Evolutionary conservation across 2,329 filamentous ascomycete genomes (phyloP), one percentile per base, ranked within the genome.

Genomic region (Beauveria varroae): DNA sequence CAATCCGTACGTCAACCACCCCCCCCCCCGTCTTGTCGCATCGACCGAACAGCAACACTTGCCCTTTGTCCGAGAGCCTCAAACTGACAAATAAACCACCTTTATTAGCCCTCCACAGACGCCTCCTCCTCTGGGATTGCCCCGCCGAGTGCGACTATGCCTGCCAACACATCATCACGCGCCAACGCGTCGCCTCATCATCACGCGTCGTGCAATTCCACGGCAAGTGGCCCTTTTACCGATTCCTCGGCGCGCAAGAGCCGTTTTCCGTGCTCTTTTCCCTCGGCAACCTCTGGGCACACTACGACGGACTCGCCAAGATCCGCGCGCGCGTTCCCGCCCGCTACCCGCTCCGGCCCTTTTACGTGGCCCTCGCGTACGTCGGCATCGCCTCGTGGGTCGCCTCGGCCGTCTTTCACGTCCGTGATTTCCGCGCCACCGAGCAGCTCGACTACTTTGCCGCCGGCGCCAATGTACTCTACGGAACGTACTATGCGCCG

Each of bases 381-480:
- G 83, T 95, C 68, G 91, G 93, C 56, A 82, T 95, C 68, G 84
- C 84, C 8, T 89, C 89, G 68, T 99, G 95, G 95, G 78, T 86
- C 46, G 93, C 91, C 74, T 95, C 90, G 76, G 88, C 93, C 79
- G 76, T 97, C 62, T 99, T 99, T 75, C 95, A 99, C 74, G 92
- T 89, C 0, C 81, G 95, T 57, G 95, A 99, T 75, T 96, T 95
- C 71, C 74, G 76, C 18, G 65, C 88, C 49, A 99, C 95, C 20
- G 95, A 99, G 80, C 91, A 96, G 76, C 77, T 97, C 76, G 95
- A 99, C 75, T 99, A 99, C 76, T 96, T 97, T 71, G 95, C 85
- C 20, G 95, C 95, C 10, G 95, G 93, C 43, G 92, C 90, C 49
- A 91, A 83, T 68, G 91, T 99, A 16, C 79, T 98, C 64, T 98